Conservation (phyloP, 495 filamentous ascomycete species). For the Antarctomyces pellizariae region DNA sequence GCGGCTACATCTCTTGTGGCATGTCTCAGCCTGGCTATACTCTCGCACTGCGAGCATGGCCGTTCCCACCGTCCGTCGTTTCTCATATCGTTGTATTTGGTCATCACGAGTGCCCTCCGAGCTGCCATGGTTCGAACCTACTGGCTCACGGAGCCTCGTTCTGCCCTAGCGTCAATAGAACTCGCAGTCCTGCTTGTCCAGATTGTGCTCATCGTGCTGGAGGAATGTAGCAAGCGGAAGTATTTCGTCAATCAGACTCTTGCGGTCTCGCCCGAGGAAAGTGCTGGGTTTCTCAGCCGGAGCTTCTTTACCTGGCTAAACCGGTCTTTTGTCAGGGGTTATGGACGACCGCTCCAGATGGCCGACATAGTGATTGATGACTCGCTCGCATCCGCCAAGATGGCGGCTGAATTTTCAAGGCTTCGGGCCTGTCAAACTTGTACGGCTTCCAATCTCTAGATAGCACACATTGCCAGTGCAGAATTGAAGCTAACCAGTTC, state of each 20-base stretch:
- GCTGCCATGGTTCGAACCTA: slow-evolving; percentile 6
- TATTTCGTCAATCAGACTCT: too few species aligned
- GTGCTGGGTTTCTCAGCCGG: slow-evolving; percentile 4
- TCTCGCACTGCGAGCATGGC: too few species aligned
- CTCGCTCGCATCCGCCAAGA: too few species aligned
- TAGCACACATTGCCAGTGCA: too few species aligned
- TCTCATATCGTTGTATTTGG: slow-evolving; percentile 4
- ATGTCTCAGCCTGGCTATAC: too few species aligned
- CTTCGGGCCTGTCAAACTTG: too few species aligned
- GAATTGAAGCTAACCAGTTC: too few species aligned
- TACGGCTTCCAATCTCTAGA: too few species aligned
- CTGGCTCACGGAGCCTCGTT: slow-evolving; percentile 1
- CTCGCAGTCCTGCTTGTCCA: slow-evolving; percentile 3
- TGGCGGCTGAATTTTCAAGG: too few species aligned
- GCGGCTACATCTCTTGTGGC: too few species aligned
- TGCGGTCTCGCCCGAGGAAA: slow-evolving; percentile 4
- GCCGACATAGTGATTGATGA: slow-evolving; percentile 2
- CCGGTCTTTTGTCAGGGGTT: slow-evolving; percentile 3
- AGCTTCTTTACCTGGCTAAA: slow-evolving; percentile 6
- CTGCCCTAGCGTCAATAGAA: too few species aligned
- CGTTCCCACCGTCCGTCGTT: too few species aligned
- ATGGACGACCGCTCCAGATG: slow-evolving; percentile 3
- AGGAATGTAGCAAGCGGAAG: slow-evolving; percentile 6
- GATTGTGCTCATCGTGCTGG: slow-evolving; percentile 3
- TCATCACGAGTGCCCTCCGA: slow-evolving; percentile 2